phyloP scores from a whole-genome alignment of 2,329 filamentous ascomycete genomes.

The Colletotrichum echinochloae region DNA sequence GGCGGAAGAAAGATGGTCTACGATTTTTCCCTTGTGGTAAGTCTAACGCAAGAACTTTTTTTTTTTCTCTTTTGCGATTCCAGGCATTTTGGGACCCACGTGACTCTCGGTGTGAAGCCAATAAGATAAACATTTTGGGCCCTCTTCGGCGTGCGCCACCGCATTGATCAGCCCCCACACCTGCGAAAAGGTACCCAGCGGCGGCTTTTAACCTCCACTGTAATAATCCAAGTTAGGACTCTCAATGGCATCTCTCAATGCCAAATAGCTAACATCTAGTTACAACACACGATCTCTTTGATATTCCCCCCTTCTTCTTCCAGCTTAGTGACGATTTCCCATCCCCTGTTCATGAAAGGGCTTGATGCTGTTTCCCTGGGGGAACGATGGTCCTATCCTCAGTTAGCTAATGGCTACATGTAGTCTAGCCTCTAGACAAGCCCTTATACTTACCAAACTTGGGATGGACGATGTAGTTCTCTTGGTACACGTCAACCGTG shows the following conservation, averaged over 20 bases:
- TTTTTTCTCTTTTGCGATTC: constrained; percentile 8
- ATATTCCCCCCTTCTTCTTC: not conserved
- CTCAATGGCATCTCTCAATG: not conserved
- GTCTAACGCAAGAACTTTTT: constrained; percentile 30
- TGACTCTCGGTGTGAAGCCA: not conserved
- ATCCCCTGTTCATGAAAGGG: constrained; percentile 36
- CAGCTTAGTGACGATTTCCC: constrained; percentile 15
- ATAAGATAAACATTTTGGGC: not conserved
- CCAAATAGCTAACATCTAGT: not conserved
- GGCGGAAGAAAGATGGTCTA: constrained; percentile 6
- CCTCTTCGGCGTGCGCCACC: not conserved
- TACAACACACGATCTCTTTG: not conserved
- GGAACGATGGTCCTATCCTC: constrained; percentile 29
- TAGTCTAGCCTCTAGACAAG: too few species aligned
- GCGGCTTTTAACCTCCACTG: too few species aligned
- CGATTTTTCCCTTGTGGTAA: not conserved
- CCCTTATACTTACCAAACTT: constrained; percentile 22
- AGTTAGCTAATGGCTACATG: not conserved
- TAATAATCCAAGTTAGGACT: too few species aligned
- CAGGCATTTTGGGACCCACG: constrained; percentile 16
- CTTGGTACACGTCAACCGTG: constrained; percentile 33
- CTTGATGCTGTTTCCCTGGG: constrained; percentile 36
- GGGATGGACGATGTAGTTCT: constrained; percentile 38
- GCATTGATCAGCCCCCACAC: not conserved
- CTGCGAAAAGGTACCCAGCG: too few species aligned